Evolutionary conservation across 345 rosid species (phyloP).

Genomic region (Syzygium oleosum): DNA sequence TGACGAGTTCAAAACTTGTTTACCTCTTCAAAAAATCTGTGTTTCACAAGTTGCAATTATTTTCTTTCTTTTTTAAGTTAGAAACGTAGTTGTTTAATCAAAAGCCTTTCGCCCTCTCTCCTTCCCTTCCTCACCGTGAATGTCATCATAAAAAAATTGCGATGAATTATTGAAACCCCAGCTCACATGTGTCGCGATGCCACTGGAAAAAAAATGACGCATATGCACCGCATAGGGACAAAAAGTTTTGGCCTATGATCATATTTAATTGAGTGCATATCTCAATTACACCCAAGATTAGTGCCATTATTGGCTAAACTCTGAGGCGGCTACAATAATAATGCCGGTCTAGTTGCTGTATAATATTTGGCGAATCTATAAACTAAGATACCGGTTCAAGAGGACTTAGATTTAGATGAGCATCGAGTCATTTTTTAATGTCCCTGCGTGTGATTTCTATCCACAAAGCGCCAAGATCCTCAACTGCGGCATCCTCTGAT

Average conservation of each 20-base stretch:
- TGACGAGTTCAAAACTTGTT: background rate
- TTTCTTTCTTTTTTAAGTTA: background rate
- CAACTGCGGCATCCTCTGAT: background rate
- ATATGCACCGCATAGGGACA: background rate
- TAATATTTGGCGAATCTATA: background rate
- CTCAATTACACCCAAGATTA: background rate
- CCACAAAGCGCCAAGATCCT: background rate
- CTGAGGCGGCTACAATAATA: background rate
- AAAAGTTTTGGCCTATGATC: background rate
- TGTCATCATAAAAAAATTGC: background rate
- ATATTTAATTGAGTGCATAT: background rate
- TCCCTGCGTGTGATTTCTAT: background rate
- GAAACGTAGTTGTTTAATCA: background rate
- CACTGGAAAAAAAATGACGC: background rate
- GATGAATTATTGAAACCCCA: background rate
- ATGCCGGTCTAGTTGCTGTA: background rate
- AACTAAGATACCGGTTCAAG: background rate
- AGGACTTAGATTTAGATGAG: constrained; percentile 1
- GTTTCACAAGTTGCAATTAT: background rate
- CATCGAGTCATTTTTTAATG: background rate
- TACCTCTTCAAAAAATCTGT: background rate
- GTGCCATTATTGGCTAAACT: background rate
- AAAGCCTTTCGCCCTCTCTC: background rate
- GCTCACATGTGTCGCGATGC: background rate
- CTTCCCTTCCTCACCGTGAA: background rate